Conservation (phyloP, 1,139 yeast genomes). For the Candida mesenterica region DNA sequence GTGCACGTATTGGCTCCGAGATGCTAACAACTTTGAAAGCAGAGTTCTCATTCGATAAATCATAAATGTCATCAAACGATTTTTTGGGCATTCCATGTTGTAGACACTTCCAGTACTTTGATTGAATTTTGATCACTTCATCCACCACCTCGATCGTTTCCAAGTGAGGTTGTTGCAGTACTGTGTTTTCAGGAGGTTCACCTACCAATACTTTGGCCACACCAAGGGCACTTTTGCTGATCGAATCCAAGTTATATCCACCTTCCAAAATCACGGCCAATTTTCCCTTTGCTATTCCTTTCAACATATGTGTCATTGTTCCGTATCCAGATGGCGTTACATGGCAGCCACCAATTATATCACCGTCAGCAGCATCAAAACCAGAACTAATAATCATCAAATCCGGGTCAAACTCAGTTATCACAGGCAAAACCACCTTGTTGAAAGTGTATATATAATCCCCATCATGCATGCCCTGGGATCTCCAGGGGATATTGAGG, state of each 20-base stretch:
- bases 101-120: conserved; percentile 85
- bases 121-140: conserved; percentile 76
- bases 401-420: conserved; percentile 89
- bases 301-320: conserved; percentile 90
- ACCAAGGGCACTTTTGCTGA: conserved; percentile 85
- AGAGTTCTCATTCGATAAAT: conserved; percentile 25
- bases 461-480: conserved; percentile 92
- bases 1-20: conserved; percentile 70
- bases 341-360: conserved; percentile 95
- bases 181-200: conserved; percentile 85
- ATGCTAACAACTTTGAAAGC: conserved; percentile 28
- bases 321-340: conserved; percentile 96
- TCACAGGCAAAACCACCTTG: conserved; percentile 84
- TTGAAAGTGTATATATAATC: conserved; percentile 93
- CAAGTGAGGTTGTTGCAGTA: conserved; percentile 59
- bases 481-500: conserved; percentile 92
- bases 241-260: conserved; percentile 91
- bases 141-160: conserved; percentile 86
- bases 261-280: conserved; percentile 92
- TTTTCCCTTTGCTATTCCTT: conserved; percentile 84
- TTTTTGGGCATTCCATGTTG: conserved; percentile 58
- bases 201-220: conserved; percentile 91
- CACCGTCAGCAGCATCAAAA: conserved; percentile 98
- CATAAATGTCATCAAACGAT: conserved; percentile 42
- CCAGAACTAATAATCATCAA: conserved; percentile 92